These are phyloP conservation scores for Chlorella sorokiniana DNA, from an alignment of 139 green algal genomes.

Conservation along the genomic window DNA sequence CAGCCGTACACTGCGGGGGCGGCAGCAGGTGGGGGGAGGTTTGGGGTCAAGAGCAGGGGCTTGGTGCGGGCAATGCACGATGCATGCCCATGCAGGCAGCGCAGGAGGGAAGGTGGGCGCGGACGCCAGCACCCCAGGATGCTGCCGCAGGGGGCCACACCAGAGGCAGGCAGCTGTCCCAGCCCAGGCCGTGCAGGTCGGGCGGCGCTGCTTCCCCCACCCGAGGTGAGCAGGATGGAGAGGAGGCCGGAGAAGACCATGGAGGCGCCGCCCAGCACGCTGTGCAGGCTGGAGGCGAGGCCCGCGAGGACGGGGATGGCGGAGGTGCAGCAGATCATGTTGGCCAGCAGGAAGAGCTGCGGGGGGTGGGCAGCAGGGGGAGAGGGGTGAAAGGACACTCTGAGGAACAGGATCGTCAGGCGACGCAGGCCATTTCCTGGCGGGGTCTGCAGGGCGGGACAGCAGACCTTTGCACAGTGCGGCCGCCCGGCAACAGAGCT, in stretches of 20 bases:
- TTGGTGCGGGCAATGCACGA: no score
- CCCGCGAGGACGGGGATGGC: conserved; percentile 67
- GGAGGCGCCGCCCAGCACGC: conserved; percentile 30
- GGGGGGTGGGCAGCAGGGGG: neutral
- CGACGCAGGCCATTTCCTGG: no score
- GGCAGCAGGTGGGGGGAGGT: neutral
- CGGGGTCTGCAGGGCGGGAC: no score
- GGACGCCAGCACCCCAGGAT: no score
- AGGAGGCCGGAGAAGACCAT: conserved; percentile 40
- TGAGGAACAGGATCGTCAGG: neutral
- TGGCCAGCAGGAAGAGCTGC: conserved; percentile 81
- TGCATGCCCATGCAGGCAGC: neutral
- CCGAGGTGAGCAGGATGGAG: conserved; percentile 28
- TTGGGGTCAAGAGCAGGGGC: neutral
- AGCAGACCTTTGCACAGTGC: no score
- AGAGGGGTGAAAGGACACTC: neutral
- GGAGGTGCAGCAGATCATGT: conserved; percentile 75
- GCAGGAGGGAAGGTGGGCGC: no score
- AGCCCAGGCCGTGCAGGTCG: neutral
- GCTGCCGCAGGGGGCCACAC: no score
- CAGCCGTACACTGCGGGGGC: conserved; percentile 26
- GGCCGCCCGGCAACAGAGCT: no score
- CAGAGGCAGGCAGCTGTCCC: neutral
- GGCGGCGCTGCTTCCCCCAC: neutral
- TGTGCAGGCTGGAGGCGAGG: conserved; percentile 35